These are phyloP conservation scores for Talaromyces sp. DNA, from an alignment of 2,329 filamentous ascomycete genomes.

Conservation along the genomic window DNA sequence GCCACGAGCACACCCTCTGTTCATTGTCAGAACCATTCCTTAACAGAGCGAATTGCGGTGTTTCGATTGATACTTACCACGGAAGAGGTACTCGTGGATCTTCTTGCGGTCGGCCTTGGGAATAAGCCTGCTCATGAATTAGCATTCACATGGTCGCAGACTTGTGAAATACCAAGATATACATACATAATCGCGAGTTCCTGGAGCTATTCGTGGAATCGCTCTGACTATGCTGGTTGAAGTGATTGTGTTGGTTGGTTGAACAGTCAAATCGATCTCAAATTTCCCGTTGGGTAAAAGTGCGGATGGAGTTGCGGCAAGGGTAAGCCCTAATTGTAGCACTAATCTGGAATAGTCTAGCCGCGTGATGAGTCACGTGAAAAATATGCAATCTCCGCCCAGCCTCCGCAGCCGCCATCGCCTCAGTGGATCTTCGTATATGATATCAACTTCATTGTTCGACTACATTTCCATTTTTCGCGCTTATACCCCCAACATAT, in stretches of 20 bases:
- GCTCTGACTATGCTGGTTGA: constrained; percentile 46
- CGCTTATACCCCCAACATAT: no score
- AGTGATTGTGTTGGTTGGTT: constrained; percentile 34
- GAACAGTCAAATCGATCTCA: constrained; percentile 21
- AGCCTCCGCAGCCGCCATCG: neutral
- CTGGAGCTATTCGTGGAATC: constrained; percentile 53
- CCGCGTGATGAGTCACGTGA: constrained; percentile 5
- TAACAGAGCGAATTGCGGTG: constrained; percentile 8
- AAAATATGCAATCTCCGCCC: neutral
- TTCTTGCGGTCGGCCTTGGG: constrained; percentile 99
- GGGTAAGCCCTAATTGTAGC: constrained; percentile 17
- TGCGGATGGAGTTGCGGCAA: constrained; percentile 27
- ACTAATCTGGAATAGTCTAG: neutral
- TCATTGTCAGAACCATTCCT: constrained; percentile 16
- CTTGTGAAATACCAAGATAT: neutral
- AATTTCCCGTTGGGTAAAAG: constrained; percentile 29
- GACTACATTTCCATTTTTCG: neutral
- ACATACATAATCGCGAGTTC: constrained; percentile 52
- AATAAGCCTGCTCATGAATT: constrained; percentile 69
- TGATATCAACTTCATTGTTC: neutral
- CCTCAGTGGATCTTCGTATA: neutral
- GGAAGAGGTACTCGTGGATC: constrained; percentile 99
- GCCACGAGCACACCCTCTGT: constrained; percentile 83
- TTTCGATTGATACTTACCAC: constrained; percentile 55
- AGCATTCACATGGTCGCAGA: neutral